These are phyloP conservation scores for Helianthus tuberosus DNA, from an alignment of 129 eudicot species.

Conservation along the genomic window DNA sequence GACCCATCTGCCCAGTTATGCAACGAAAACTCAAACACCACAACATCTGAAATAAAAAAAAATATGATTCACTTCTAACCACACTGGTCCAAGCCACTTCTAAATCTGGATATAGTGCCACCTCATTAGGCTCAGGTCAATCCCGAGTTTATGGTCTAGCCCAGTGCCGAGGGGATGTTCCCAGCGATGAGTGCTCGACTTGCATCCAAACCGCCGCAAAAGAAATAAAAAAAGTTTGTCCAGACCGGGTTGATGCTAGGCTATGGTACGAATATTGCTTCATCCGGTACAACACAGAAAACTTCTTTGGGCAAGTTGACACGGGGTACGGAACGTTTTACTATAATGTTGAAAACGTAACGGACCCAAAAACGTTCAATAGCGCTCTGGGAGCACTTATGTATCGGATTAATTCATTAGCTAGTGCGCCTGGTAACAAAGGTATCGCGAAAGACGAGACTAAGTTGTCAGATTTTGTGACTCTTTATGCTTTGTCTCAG, in stretches of 20 bases:
- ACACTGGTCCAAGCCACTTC: conserved; percentile 38
- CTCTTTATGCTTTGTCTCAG: conserved; percentile 64
- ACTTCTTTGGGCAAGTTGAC: conserved; percentile 65
- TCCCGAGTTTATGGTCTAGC: conserved; percentile 68
- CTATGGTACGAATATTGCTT: conserved; percentile 88
- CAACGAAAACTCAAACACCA: conserved; percentile 34
- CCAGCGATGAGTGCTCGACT: conserved; percentile 55
- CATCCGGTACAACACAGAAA: conserved; percentile 53
- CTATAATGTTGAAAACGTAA: conserved; percentile 55
- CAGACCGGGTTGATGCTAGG: conserved; percentile 59
- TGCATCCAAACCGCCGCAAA: conserved; percentile 74
- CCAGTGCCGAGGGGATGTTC: conserved; percentile 87
- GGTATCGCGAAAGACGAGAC: conserved; percentile 62
- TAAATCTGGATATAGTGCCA: conserved; percentile 37
- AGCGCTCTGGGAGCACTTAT: conserved; percentile 48
- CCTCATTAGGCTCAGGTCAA: conserved; percentile 46
- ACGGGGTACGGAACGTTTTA: conserved; percentile 47
- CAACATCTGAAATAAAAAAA: conserved; percentile 27
- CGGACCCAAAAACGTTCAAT: conserved; percentile 59
- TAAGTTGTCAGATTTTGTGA: conserved; percentile 41
- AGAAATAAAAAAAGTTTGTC: conserved; percentile 49
- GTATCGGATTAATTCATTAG: conserved; percentile 41
- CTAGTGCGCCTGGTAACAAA: conserved; percentile 43
- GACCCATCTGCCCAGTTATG: conserved; percentile 48
- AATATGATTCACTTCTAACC: conserved; percentile 52